Conservation (phyloP, 2,329 filamentous ascomycete species). For the Exophiala phaeomuriformis region DNA sequence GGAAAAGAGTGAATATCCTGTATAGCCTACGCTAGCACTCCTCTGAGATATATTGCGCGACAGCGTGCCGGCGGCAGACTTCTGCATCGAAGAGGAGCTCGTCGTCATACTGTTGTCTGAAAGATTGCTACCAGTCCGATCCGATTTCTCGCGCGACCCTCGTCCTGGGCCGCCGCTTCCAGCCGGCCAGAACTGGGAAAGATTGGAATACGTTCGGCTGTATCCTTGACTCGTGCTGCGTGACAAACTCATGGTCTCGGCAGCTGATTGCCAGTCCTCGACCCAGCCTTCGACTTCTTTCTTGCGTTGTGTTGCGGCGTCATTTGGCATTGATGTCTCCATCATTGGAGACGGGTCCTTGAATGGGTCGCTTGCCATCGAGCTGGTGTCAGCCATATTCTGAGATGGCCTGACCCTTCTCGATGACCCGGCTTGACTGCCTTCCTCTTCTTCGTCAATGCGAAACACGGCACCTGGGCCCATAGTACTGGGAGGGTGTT, state of each 20-base stretch:
- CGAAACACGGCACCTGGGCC: slow-evolving; percentile 23
- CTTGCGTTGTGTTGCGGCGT: slow-evolving; percentile 21
- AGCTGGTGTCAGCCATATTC: slow-evolving; percentile 4
- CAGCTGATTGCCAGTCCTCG: slow-evolving; percentile 28
- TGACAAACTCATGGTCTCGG: slow-evolving; percentile 26
- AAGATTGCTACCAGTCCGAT: slow-evolving; percentile 50
- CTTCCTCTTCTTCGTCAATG: slow-evolving; percentile 27
- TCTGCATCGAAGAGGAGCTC: slow-evolving; percentile 10
- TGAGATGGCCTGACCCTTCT: slow-evolving; percentile 9
- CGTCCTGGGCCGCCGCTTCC: slow-evolving; percentile 14
- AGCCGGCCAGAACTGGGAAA: slow-evolving; percentile 22
- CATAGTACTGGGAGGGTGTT: slow-evolving; percentile 9
- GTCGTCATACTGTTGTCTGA: slow-evolving; percentile 44
- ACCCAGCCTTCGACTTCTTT: slow-evolving; percentile 28
- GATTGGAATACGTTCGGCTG: slow-evolving; percentile 26
- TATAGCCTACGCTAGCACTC: slow-evolving; percentile 24
- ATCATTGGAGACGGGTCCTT: slow-evolving; percentile 16
- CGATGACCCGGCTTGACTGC: slow-evolving; percentile 22
- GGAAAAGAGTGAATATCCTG: slow-evolving; percentile 25
- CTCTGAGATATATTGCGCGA: slow-evolving; percentile 24
- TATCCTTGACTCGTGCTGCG: slow-evolving; percentile 24
- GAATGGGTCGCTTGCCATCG: slow-evolving; percentile 23
- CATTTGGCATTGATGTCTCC: slow-evolving; percentile 4
- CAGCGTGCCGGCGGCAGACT: slow-evolving; percentile 35
- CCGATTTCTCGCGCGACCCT: slow-evolving; percentile 39